Evolutionary conservation across 73 alveolate genomes (phyloP), one percentile per base, ranked within the genome.

Genomic region (Paramecium sexaurelia): DNA sequence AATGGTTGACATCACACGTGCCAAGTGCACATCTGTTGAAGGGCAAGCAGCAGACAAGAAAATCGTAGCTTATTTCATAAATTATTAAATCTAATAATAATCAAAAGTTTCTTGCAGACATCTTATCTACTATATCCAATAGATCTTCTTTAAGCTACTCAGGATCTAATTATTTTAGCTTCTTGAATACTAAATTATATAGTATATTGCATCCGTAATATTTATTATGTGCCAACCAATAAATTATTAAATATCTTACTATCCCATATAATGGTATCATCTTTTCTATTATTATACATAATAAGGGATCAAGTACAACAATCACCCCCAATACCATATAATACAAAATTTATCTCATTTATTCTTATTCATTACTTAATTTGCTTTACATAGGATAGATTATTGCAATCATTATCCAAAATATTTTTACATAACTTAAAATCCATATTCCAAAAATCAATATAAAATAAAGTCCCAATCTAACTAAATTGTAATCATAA

Each of bases 1-100:
- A 40, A 78, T 39, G 32, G 32, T 6, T 43, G 32, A 19, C 73
- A 78, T 78, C 1, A 78, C 75, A 29, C 73, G 68, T 24, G 90
- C 90, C 43, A 43, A 32, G 55, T 78, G 90, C 27, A 41, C 75
- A 78, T 78, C 90, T 40, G 90, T 43, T 40, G 90, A 41, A 24
- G 90, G 90, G 22, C 90, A 78, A 39, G 90, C 90, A 19, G 90
- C 90, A 36, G 90, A 37, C 40, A 78, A 78, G 90, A 78, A 78
- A 17, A 78, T 78, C 40, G 90, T 78, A 41, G 90, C 73, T 78
- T 41, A 45, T 78, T 78, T 78, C 75, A 78, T 45, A 40, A 29
- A 51, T 13, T 29, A 78, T 78, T 35, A 78, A 22, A 51, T 51
- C 67, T 51, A 51, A 51, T 51, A 17, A 39, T 29, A 41, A 78